Base-by-base conservation (phyloP, 1,139 yeast genomes). In the Spencermartinsiella ligniputridi region DNA sequence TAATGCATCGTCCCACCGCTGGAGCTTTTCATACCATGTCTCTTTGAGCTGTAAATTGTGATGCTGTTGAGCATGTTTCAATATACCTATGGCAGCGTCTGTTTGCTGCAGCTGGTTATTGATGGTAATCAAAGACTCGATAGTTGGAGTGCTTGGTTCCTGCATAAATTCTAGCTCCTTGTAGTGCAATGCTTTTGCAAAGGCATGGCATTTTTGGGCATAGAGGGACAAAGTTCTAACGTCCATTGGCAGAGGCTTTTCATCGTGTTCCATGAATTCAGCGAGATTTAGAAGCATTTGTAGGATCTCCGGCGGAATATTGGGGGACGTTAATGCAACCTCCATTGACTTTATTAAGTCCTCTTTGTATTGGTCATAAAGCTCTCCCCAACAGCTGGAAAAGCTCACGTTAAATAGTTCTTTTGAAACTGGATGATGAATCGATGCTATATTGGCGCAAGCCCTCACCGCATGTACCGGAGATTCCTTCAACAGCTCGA, bases 221-320 rank as follows among this genome's bases (percentile, higher is more conserved):
- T 89, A 92, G 53, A 83, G 88, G 1, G 97, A 96, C 50, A 94
- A 69, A 0, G 95, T 87, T 3, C 92, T 78, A 17, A 87, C 87
- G 33, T 95, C 86, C 44, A 94, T 85, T 0, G 97, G 97, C 47
- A 94, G 71, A 0, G 96, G 84, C 58, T 89, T 90, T 56, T 89
- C 97, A 63, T 90, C 97, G 58, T 92, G 97, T 60, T 94, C 99
- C 95, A 92, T 85, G 58, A 85, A 94, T 60, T 94, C 99, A 0
- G 96, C 96, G 45, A 94, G 70, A 54, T 90, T 90, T 54, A 94
- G 71, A 43, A 94, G 71, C 1, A 89, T 84, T 61, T 92, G 98
- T 54, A 90, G 84, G 37, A 92, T 90, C 57, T 94, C 99, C 0
- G 98, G 97, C 0, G 97, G 96, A 54, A 88, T 88, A 54, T 90